Conservation (phyloP, 768 basidiomycete genomes). For the Mycena venus region DNA sequence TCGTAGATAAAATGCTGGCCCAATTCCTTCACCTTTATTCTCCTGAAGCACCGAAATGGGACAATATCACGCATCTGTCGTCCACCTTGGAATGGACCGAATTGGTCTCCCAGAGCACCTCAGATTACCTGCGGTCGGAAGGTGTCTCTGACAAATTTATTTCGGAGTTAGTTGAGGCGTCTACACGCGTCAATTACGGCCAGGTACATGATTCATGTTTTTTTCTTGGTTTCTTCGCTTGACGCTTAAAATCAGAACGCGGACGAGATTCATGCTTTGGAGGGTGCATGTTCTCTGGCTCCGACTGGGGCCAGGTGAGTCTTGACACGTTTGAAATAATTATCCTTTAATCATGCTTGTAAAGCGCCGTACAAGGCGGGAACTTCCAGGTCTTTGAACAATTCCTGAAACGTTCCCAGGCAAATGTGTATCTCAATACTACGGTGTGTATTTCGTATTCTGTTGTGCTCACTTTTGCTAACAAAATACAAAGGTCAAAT, state of each 20-base stretch:
- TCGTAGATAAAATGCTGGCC: conserved; percentile 68
- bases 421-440: conserved; percentile 79
- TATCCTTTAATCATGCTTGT: not conserved
- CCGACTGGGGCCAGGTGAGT: conserved; percentile 66
- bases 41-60: conserved; percentile 68
- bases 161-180: conserved; percentile 82
- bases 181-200: conserved; percentile 88
- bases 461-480: not conserved
- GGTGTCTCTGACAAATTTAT: conserved; percentile 72
- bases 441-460: conserved; percentile 56
- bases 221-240: not conserved
- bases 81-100: conserved; percentile 62
- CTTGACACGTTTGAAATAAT: not conserved
- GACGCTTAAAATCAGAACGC: conserved; percentile 62
- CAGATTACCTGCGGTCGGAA: conserved; percentile 67
- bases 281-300: conserved; percentile 79
- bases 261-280: conserved; percentile 82
- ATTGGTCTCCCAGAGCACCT: conserved; percentile 63
- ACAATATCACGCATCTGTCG: conserved; percentile 71
- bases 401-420: conserved; percentile 79
- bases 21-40: conserved; percentile 70
- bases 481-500: conserved; percentile 58
- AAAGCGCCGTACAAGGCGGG: conserved; percentile 74
- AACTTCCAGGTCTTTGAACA: conserved; percentile 89
- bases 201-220: conserved; percentile 57